phyloP scores from a whole-genome alignment of 108 stramenopile species.

The Pinguiococcus pyrenoidosus region DNA sequence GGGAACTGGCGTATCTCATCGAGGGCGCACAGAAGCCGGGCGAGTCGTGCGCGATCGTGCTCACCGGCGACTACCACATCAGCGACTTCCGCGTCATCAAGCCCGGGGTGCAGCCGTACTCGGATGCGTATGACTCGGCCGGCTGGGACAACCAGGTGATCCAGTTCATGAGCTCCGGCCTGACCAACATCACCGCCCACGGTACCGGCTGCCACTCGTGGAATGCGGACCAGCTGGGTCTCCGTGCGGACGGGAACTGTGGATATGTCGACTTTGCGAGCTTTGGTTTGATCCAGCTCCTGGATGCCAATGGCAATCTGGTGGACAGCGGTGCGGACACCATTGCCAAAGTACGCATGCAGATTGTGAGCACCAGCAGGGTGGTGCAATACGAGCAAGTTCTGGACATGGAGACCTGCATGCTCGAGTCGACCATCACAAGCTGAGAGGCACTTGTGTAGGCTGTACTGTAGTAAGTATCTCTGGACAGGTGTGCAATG shows the following conservation, averaged over 20 bases:
- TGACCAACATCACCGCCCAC: background rate
- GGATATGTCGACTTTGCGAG: slow-evolving; percentile 7
- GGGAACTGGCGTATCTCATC: no score
- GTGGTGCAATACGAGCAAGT: no score
- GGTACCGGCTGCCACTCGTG: no score
- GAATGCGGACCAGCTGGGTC: background rate
- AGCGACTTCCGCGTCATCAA: slow-evolving; percentile 17
- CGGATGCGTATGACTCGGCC: slow-evolving; percentile 3
- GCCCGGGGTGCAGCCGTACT: slow-evolving; percentile 7
- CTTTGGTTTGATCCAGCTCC: slow-evolving; percentile 14
- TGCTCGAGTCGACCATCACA: no score
- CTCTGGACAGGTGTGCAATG: no score
- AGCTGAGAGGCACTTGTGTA: no score
- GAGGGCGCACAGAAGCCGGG: background rate
- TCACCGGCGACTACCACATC: slow-evolving; percentile 21
- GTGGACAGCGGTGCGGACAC: no score
- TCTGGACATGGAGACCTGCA: no score
- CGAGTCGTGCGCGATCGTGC: slow-evolving; percentile 8
- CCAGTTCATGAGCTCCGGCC: background rate
- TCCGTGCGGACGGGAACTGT: slow-evolving; percentile 9
- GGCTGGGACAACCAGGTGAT: background rate
- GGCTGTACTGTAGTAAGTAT: no score
- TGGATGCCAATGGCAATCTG: no score
- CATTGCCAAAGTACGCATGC: no score
- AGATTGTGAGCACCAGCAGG: no score